Percentiles rank a stretch among this genome's conserved stretches.
These are phyloP conservation scores for Uronychia binucleata DNA, from an alignment of 73 alveolate species.

Conservation along the genomic window DNA sequence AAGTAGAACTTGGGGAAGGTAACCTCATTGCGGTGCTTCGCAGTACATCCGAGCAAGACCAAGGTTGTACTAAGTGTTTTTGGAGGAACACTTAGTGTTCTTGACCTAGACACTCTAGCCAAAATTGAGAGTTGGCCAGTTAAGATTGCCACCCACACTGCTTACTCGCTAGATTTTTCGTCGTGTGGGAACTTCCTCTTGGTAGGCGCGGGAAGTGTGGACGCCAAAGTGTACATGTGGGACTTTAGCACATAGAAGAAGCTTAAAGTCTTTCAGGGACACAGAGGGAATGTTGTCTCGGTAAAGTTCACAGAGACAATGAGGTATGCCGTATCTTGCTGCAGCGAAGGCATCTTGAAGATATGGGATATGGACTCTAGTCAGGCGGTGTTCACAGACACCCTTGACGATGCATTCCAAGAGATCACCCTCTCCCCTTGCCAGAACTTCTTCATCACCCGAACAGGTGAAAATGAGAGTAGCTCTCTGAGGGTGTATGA, in stretches of 20 bases:
- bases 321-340: not conserved
- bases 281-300: not conserved
- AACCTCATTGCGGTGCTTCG: too few relatives aligned
- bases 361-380: not conserved
- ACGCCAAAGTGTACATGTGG: not conserved
- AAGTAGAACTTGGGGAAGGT: too few relatives aligned
- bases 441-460: not conserved
- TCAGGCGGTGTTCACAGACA: not conserved
- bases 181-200: not conserved
- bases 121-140: too few relatives aligned
- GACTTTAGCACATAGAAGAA: not conserved
- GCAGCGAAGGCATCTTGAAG: not conserved
- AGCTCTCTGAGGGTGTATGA: not conserved
- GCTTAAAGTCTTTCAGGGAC: not conserved
- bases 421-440: not conserved
- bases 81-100: not conserved
- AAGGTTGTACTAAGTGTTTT: not conserved
- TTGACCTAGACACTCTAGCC: too few relatives aligned
- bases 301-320: not conserved
- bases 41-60: not conserved
- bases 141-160: not conserved
- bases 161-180: not conserved
- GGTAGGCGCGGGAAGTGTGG: not conserved
- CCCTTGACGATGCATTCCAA: not conserved
- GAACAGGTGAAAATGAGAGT: not conserved